Conservation (phyloP, 75 land plant species). For the Selaginella moellendorffii region DNA sequence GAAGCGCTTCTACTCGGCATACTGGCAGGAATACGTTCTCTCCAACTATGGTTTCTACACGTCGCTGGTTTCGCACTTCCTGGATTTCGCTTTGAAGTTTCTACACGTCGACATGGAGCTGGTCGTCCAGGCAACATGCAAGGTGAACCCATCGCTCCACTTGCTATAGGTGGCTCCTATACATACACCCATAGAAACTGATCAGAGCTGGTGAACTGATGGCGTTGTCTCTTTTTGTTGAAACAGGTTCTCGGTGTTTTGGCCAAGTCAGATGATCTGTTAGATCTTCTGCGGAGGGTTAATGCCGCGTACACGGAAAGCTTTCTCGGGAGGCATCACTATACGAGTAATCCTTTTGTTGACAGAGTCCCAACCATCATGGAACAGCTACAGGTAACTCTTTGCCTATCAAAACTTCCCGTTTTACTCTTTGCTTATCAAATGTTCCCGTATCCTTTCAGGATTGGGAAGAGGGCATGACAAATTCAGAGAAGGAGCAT, state of each 20-base stretch:
- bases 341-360: conserved; percentile 20
- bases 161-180: background rate
- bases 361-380: conserved; percentile 49
- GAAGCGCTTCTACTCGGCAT: background rate
- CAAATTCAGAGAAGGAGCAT: conserved; percentile 22
- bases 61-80: conserved; percentile 60
- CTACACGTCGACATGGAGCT: conserved; percentile 41
- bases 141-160: conserved; percentile 40
- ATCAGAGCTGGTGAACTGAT: too few species aligned
- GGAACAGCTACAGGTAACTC: conserved; percentile 55
- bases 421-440: background rate
- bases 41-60: conserved; percentile 61
- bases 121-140: conserved; percentile 44
- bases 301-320: conserved; percentile 41
- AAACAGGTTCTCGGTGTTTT: conserved; percentile 45
- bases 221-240: too few species aligned
- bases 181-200: background rate
- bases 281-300: conserved; percentile 45
- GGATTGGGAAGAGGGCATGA: conserved; percentile 84
- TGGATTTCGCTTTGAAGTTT: conserved; percentile 78
- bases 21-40: conserved; percentile 52
- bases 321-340: conserved; percentile 21
- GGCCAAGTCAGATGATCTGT: conserved; percentile 42
- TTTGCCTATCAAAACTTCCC: background rate
- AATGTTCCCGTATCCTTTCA: conserved; percentile 4